Conservation (phyloP, 2,329 filamentous ascomycete species). For the Beauveria bassiana region DNA sequence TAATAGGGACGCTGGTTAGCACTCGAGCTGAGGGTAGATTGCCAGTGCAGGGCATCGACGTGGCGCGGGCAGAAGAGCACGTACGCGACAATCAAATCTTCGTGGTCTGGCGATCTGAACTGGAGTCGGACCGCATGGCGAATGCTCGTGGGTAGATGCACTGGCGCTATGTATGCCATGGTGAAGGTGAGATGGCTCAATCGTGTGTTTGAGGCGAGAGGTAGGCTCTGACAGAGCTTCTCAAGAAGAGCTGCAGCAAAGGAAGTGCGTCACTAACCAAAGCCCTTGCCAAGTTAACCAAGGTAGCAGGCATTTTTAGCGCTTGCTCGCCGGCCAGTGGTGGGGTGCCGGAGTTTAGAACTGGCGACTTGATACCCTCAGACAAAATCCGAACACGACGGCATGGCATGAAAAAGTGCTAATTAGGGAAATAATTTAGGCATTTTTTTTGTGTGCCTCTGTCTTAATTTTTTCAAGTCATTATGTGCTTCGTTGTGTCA, state of each 20-base stretch:
- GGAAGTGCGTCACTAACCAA: not conserved
- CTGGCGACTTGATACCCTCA: not conserved
- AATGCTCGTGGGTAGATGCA: conserved; percentile 86
- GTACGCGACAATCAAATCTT: conserved; percentile 83
- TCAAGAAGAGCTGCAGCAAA: not conserved
- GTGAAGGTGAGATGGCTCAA: conserved; percentile 8
- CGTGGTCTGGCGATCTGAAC: conserved; percentile 65
- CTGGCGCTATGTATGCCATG: conserved; percentile 94
- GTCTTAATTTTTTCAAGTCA: not conserved
- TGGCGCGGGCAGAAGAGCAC: conserved; percentile 23
- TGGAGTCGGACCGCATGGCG: conserved; percentile 78
- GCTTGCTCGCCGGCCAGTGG: not conserved
- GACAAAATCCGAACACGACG: not conserved
- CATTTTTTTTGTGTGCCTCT: not conserved
- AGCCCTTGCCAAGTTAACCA: too few species aligned
- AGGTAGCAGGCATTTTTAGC: not conserved
- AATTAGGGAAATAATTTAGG: too few species aligned
- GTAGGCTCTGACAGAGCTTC: not conserved
- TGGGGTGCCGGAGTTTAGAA: not conserved
- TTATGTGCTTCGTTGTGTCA: not conserved
- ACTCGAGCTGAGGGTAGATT: not conserved
- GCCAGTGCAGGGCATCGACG: not conserved
- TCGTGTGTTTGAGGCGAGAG: not conserved
- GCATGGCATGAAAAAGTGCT: too few species aligned
- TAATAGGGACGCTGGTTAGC: conserved; percentile 30